These are phyloP conservation scores for Aristolochia fimbriata DNA, from an alignment of 164 flowering plant genomes.

Conservation along the genomic window DNA sequence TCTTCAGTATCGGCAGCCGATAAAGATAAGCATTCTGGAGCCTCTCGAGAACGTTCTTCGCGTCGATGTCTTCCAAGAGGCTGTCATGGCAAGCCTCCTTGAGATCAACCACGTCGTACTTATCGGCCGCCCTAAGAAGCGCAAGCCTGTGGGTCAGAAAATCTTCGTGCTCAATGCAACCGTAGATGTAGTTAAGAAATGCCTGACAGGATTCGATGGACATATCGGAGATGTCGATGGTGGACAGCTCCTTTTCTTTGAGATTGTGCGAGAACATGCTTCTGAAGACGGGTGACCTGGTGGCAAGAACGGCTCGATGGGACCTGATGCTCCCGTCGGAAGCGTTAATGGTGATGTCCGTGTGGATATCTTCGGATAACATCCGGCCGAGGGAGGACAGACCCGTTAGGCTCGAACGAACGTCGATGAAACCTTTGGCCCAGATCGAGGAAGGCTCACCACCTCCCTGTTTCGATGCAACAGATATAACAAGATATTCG, in stretches of 20 bases:
- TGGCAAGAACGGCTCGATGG: slow-evolving; percentile 77
- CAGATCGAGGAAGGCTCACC: slow-evolving; percentile 79
- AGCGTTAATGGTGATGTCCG: slow-evolving; percentile 69
- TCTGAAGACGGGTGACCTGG: slow-evolving; percentile 79
- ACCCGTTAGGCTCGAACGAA: slow-evolving; percentile 38
- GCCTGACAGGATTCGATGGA: slow-evolving; percentile 66
- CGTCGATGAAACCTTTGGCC: slow-evolving; percentile 35
- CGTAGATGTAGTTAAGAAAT: slow-evolving; percentile 72
- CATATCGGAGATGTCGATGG: slow-evolving; percentile 79
- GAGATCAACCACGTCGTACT: slow-evolving; percentile 70
- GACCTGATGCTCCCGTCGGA: slow-evolving; percentile 70
- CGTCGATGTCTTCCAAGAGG: slow-evolving; percentile 74
- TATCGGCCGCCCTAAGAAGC: slow-evolving; percentile 83
- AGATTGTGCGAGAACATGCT: slow-evolving; percentile 93
- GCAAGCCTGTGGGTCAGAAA: slow-evolving; percentile 63
- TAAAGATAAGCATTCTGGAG: slow-evolving; percentile 69
- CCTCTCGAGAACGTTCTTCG: slow-evolving; percentile 80
- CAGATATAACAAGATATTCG: neutral
- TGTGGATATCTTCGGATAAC: slow-evolving; percentile 74
- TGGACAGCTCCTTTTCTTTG: slow-evolving; percentile 74
- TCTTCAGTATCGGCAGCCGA: slow-evolving; percentile 64
- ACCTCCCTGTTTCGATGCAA: slow-evolving; percentile 41
- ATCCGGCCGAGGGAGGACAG: slow-evolving; percentile 57
- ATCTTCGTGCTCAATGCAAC: slow-evolving; percentile 53
- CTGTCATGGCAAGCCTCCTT: slow-evolving; percentile 88